These are phyloP conservation scores for Acacia crassicarpa DNA, from an alignment of 306 rosid genomes.

Conservation along the genomic window DNA sequence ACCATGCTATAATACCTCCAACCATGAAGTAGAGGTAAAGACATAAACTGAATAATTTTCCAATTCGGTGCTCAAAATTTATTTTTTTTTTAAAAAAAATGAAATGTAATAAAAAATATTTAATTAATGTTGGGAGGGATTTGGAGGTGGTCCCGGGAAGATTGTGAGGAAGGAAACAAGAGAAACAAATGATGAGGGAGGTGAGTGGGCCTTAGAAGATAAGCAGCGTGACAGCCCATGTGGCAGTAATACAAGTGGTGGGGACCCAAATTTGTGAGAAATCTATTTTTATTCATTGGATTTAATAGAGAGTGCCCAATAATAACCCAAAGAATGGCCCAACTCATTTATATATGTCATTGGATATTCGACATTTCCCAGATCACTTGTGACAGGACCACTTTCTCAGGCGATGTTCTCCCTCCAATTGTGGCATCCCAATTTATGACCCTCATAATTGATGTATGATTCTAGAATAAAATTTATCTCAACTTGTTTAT, in stretches of 20 bases:
- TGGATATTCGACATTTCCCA: background rate
- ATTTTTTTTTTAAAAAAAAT: no score
- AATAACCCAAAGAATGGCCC: constrained; percentile 18
- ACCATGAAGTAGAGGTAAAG: background rate
- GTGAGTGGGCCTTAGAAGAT: background rate
- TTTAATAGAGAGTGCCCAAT: background rate
- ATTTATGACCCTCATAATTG: no score
- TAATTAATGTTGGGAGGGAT: background rate
- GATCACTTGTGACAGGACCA: background rate
- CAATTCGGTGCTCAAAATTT: background rate
- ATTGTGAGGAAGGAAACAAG: background rate
- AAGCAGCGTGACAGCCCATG: constrained; percentile 1
- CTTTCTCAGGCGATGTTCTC: background rate
- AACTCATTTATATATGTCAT: background rate
- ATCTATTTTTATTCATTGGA: background rate
- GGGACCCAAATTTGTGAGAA: background rate
- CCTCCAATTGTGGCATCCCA: background rate
- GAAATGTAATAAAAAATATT: no score
- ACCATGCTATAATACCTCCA: background rate
- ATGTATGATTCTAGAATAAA: no score
- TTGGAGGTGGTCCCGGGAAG: background rate
- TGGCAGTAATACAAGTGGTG: background rate
- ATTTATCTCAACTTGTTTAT: no score
- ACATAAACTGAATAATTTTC: background rate
- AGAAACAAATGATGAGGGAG: background rate